Evolutionary conservation across 345 rosid species (phyloP).

Genomic region (Iberis pinnata): DNA sequence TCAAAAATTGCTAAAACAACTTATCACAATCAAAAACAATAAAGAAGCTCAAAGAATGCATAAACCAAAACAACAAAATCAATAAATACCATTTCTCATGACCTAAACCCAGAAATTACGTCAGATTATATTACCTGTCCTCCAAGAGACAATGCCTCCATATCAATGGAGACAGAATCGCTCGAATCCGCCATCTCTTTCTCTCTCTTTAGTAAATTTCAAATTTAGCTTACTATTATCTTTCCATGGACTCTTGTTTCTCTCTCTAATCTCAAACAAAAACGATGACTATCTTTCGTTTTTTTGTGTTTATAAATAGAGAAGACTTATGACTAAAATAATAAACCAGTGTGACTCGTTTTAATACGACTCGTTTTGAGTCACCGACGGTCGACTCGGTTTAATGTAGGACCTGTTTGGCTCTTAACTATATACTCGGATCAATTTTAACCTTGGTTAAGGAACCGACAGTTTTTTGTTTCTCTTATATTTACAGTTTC

Average conservation of each 20-base stretch:
- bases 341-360: slow-evolving; percentile 25
- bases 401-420: slow-evolving; percentile 29
- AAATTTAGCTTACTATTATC: slow-evolving; percentile 4
- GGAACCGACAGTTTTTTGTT: slow-evolving; percentile 46
- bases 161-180: slow-evolving; percentile 79
- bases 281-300: slow-evolving; percentile 25
- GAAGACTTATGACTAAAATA: slow-evolving; percentile 14
- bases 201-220: too few species aligned
- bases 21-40: too few species aligned
- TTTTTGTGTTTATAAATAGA: slow-evolving; percentile 31
- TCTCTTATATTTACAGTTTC: slow-evolving; percentile 25
- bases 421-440: slow-evolving; percentile 37
- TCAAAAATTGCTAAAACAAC: too few species aligned
- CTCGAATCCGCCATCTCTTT: slow-evolving; percentile 69
- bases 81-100: too few species aligned
- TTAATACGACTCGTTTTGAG: slow-evolving; percentile 39
- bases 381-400: slow-evolving; percentile 68
- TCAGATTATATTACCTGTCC: too few species aligned
- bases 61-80: too few species aligned
- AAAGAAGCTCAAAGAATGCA: too few species aligned
- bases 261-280: slow-evolving; percentile 13
- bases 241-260: slow-evolving; percentile 27
- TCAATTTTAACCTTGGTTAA: slow-evolving; percentile 48
- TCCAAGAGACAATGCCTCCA: slow-evolving; percentile 59
- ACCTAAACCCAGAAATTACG: too few species aligned